Base-by-base conservation (phyloP, 805 yeast species). In the Tetrapisispora arboricola region DNA sequence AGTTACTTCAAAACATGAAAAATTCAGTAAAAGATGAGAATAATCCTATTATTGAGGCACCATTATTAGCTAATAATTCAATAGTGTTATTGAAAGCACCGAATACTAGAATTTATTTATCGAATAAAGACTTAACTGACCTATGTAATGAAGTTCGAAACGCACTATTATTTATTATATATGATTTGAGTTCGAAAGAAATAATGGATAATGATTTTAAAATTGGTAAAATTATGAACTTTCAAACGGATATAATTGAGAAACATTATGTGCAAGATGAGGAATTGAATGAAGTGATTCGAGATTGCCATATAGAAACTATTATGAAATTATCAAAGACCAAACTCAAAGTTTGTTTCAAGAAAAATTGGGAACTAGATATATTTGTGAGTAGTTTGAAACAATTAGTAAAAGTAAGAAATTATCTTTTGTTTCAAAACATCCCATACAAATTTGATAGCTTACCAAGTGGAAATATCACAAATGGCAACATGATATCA, bases 31-130 rank as follows among this genome's bases (percentile, higher is more conserved):
- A 20, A n/a, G 29, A 24, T 8, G 21, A 34, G 10, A 25, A 40
- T 8, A 44, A 49, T 6, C 43, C 59, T 1, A 39, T 55, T 4
- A 56, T 60, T 34, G 60, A 60, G 24, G 57, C 64, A 4, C 65
- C 65, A 1, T 39, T 60, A 11, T 43, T 59, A n/a, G 55, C 65
- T 1, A 60, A 54, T 33, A 60, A 59, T 44, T 59, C 65, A 4
- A 57, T 60, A 2, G 49, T 60, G 1, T 46, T 58, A 17, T 46
- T 60, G 38, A 58, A 54, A 40, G 57, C 64, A 4, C 58, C 62
- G 1, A 40, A 41, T 2, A 50, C 54, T 1, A 50, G 51, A 21
- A 49, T 60, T 17, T 56, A 51, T 36, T 46, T 60, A 4, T 59
- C 64, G 4, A 53, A 56, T 35, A 43, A 46, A n/a, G 65, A 60